These are phyloP conservation scores for Tolypocladium sp. DNA, from an alignment of 2,329 filamentous ascomycete genomes.

Conservation along the genomic window DNA sequence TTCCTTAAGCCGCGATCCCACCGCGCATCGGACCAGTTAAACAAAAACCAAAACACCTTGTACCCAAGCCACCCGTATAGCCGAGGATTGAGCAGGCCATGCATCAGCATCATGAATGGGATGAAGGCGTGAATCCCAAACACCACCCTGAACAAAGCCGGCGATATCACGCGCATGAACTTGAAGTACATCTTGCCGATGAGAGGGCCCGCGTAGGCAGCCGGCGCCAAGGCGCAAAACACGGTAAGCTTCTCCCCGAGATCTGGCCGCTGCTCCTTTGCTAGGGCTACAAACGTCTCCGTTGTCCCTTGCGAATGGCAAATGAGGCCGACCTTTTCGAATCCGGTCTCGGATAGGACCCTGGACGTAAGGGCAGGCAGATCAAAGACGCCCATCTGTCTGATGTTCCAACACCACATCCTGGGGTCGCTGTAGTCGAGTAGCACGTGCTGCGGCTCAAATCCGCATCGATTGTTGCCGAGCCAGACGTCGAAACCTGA, in stretches of 20 bases:
- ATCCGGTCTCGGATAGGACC: conserved; percentile 74
- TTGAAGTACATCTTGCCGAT: conserved; percentile 86
- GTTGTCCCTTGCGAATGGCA: conserved; percentile 90
- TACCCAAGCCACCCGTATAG: conserved; percentile 81
- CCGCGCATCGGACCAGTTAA: conserved; percentile 74
- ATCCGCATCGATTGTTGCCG: conserved; percentile 86
- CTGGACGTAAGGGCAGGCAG: conserved; percentile 71
- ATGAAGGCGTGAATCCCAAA: conserved; percentile 95
- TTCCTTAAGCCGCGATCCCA: conserved; percentile 76
- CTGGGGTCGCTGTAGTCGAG: conserved; percentile 69
- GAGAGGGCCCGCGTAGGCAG: conserved; percentile 79
- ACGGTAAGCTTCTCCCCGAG: conserved; percentile 75
- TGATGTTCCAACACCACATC: conserved; percentile 96
- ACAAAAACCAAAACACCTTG: conserved; percentile 80
- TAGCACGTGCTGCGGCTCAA: conserved; percentile 64
- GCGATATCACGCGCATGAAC: conserved; percentile 76
- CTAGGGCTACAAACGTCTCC: conserved; percentile 76
- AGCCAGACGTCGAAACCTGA: conserved; percentile 92
- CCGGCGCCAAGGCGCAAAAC: conserved; percentile 85
- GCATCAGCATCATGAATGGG: conserved; percentile 85
- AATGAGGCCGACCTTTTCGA: conserved; percentile 72
- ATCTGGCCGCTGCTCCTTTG: conserved; percentile 82
- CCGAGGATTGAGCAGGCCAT: conserved; percentile 51
- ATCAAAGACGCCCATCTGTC: conserved; percentile 87
- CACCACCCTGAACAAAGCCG: conserved; percentile 64